These are phyloP conservation scores for Acrodontium crateriforme DNA, from an alignment of 2,329 filamentous ascomycete species.

Conservation along the genomic window DNA sequence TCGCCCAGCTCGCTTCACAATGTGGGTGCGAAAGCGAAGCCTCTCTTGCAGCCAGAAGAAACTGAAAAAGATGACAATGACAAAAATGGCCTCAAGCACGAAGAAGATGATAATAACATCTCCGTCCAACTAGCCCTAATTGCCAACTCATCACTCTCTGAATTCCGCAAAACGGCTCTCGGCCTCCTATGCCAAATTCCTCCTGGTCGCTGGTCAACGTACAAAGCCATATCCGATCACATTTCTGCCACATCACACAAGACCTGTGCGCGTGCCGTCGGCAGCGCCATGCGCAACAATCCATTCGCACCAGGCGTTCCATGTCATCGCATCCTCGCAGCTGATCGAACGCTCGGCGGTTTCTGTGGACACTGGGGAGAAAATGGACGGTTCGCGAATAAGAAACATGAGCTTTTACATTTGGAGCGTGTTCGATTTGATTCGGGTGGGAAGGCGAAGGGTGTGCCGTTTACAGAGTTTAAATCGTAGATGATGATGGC, in stretches of 20 bases:
- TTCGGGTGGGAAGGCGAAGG: conserved; percentile 27
- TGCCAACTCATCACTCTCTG: conserved; percentile 32
- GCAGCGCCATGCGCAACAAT: conserved; percentile 28
- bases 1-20: conserved; percentile 11
- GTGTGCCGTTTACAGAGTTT: conserved; percentile 24
- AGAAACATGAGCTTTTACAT: conserved; percentile 28
- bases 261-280: conserved; percentile 26
- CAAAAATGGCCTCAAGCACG: too few relatives aligned
- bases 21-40: conserved; percentile 1
- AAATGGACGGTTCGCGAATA: conserved; percentile 27
- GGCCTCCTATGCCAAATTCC: conserved; percentile 23
- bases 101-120: too few relatives aligned
- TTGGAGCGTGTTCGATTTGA: conserved; percentile 34
- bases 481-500: too few relatives aligned
- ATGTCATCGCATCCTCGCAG: conserved; percentile 26
- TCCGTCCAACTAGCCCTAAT: conserved; percentile 26
- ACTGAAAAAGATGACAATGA: too few relatives aligned
- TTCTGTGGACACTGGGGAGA: conserved; percentile 38
- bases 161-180: conserved; percentile 30
- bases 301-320: conserved; percentile 30
- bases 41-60: too few relatives aligned
- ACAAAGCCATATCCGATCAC: conserved; percentile 22
- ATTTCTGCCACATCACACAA: conserved; percentile 20
- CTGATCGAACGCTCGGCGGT: conserved; percentile 31
- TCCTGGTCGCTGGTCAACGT: conserved; percentile 22